Evolutionary conservation across 2,329 filamentous ascomycete genomes (phyloP), one percentile per base, ranked within the genome.

Genomic region (Fusarium graminum): DNA sequence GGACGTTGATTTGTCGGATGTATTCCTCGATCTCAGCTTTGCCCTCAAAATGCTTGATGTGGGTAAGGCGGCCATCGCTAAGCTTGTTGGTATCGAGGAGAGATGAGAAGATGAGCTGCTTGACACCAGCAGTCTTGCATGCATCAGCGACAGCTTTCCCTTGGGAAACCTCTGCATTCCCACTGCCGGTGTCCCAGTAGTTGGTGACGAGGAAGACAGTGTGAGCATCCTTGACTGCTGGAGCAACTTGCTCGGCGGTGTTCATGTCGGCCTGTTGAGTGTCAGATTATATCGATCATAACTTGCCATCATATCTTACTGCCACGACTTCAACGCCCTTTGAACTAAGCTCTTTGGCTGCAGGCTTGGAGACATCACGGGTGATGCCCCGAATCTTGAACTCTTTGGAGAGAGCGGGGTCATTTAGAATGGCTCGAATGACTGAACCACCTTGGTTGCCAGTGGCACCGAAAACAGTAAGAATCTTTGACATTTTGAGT

Each of bases 11-110:
- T 0, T 68, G 55, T 12, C 84, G 82, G 54, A 89, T 86, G 64
- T 89, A 87, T n/a, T 79, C 60, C 65, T 88, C 86, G 13, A 85
- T 80, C 30, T 82, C 75, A 28, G 85, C 83, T 72, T 89, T 89
- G 59, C 76, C 77, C 67, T 89, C 86, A 59, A 89, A 89, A 57
- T 85, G 82, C 45, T 75, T 61, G 8, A 84, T 80, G 17, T 78
- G 67, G 5, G 72, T 39, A 2, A 83, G 72, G 1, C 68, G 72
- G 4, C 81, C 82, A 1, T 75, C 74, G 39, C 78, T 77, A 5
- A 73, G 68, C 36, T 81, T 70, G 3, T 74, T 77, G 28, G 78
- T 73, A 59, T 82, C 69, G 36, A 80, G 72, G 36, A 83, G 76
- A 9, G 81, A 81, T 9, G 80, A 83, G 74, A 80, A 84, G 63